Evolutionary conservation across 371 early-diverging fungal genomes (phyloP).

Genomic region (Rhizopus stolonifer): DNA sequence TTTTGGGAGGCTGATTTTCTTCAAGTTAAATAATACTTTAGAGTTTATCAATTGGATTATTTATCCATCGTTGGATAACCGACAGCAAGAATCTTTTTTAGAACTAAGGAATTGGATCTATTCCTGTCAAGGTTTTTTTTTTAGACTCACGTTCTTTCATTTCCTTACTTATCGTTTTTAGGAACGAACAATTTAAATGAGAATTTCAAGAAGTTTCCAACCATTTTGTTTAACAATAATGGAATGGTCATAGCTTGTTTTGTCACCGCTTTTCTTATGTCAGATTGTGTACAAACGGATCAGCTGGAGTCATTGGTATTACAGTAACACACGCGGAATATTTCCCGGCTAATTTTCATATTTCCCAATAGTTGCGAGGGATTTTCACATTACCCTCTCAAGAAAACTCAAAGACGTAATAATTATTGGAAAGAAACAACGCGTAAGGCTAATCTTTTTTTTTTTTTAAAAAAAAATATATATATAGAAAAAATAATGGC

Average conservation of each 20-base stretch:
- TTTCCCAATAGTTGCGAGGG: neutral
- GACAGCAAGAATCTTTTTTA: conserved; percentile 10
- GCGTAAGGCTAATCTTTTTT: neutral
- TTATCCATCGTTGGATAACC: conserved; percentile 13
- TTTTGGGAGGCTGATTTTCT: neutral
- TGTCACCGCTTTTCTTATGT: conserved; percentile 10
- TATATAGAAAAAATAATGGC: neutral
- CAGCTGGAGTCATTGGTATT: conserved; percentile 21
- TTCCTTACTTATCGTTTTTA: neutral
- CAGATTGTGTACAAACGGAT: conserved; percentile 8
- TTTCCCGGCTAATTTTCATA: neutral
- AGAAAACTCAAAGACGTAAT: no score
- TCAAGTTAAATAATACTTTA: conserved; percentile 13
- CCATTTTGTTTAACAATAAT: conserved; percentile 9
- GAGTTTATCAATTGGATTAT: conserved; percentile 15
- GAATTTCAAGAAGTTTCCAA: conserved; percentile 2
- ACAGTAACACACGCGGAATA: neutral
- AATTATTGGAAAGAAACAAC: neutral
- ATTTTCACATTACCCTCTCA: conserved; percentile 1
- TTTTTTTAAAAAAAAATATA: no score
- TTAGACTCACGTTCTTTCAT: neutral
- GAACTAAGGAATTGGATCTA: conserved; percentile 14
- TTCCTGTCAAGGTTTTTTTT: conserved; percentile 8
- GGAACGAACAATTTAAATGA: neutral
- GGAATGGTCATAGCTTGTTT: conserved; percentile 13